phyloP scores from a whole-genome alignment of 2,329 filamentous ascomycete genomes.

The Phyllosticta capitalensis region DNA sequence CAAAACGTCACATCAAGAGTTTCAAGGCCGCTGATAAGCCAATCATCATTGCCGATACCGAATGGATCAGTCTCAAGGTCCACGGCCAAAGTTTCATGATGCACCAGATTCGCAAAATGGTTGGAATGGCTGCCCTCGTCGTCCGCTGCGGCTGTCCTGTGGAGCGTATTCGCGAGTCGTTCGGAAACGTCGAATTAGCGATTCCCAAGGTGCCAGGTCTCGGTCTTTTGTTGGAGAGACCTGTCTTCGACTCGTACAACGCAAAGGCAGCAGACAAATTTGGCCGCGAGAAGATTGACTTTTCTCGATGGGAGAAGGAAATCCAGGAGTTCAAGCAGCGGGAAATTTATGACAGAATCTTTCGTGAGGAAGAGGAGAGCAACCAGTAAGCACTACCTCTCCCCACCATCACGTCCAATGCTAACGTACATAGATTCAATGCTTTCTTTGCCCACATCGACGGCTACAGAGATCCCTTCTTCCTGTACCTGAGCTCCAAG shows the following conservation, averaged over 20 bases:
- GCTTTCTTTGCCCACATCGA: constrained; percentile 43
- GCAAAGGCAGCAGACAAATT: constrained; percentile 55
- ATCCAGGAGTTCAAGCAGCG: constrained; percentile 84
- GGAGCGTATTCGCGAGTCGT: constrained; percentile 63
- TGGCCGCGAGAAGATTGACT: constrained; percentile 63
- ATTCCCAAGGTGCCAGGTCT: constrained; percentile 92
- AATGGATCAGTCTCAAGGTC: constrained; percentile 93
- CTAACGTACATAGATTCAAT: constrained; percentile 30
- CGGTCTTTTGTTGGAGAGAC: constrained; percentile 78
- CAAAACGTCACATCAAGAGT: constrained; percentile 85
- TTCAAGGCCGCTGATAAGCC: constrained; percentile 60
- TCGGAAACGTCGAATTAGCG: constrained; percentile 60
- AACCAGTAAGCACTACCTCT: constrained; percentile 59
- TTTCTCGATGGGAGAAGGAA: constrained; percentile 64
- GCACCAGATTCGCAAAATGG: constrained; percentile 99
- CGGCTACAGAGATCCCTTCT: constrained; percentile 40
- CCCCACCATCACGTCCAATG: neutral
- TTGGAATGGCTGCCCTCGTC: constrained; percentile 78
- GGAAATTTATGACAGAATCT: constrained; percentile 88
- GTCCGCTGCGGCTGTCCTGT: constrained; percentile 74
- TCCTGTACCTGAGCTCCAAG: constrained; percentile 41
- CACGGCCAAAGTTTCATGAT: constrained; percentile 99
- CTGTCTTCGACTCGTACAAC: constrained; percentile 88
- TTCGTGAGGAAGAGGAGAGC: constrained; percentile 76
- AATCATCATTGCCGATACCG: constrained; percentile 78